These are phyloP conservation scores for Vitis riparia DNA, from an alignment of 164 flowering plant genomes.

Conservation along the genomic window DNA sequence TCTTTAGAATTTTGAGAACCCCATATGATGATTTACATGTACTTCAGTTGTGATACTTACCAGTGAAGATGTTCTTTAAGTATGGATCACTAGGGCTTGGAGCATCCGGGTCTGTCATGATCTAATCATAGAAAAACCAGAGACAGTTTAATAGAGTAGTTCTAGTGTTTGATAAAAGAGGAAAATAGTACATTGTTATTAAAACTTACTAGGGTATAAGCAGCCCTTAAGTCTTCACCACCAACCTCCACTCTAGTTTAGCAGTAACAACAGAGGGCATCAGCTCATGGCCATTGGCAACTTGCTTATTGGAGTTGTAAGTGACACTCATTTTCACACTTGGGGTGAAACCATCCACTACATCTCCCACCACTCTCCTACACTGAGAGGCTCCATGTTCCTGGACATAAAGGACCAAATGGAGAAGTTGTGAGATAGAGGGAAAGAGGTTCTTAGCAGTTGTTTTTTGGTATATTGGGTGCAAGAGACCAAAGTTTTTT, in stretches of 20 bases:
- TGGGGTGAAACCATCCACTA: constrained; percentile 63
- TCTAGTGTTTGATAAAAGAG: neutral
- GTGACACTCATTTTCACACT: constrained; percentile 58
- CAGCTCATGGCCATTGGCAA: constrained; percentile 68
- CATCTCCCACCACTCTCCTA: constrained; percentile 76
- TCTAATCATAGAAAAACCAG: constrained; percentile 21
- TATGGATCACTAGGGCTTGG: constrained; percentile 84
- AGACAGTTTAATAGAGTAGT: neutral
- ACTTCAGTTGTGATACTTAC: constrained; percentile 30
- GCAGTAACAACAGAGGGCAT: constrained; percentile 50
- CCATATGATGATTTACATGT: no score
- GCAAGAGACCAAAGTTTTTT: constrained; percentile 14
- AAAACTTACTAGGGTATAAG: constrained; percentile 61
- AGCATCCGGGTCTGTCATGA: constrained; percentile 85
- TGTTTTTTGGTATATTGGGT: neutral
- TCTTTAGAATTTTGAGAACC: neutral
- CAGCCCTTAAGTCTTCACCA: constrained; percentile 62
- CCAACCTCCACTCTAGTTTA: constrained; percentile 64
- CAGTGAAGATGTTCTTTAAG: constrained; percentile 75
- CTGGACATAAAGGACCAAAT: constrained; percentile 30
- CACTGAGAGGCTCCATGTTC: constrained; percentile 37
- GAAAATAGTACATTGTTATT: neutral
- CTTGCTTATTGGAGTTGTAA: constrained; percentile 52
- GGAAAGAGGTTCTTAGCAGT: neutral
- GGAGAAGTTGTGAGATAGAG: constrained; percentile 6